phyloP scores from a whole-genome alignment of 306 rosid species.

The Medicago truncatula region DNA sequence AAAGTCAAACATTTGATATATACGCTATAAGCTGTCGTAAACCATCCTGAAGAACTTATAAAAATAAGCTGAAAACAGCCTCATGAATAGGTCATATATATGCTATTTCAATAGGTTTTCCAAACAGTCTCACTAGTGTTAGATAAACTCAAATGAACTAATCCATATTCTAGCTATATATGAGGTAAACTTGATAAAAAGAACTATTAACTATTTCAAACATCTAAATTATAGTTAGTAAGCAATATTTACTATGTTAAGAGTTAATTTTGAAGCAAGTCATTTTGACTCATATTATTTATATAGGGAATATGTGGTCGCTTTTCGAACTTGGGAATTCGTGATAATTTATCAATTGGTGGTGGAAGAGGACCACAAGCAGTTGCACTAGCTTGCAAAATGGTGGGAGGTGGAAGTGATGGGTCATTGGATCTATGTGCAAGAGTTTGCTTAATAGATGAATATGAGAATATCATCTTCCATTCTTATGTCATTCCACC shows the following conservation, averaged over 20 bases:
- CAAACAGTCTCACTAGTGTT: too few species aligned
- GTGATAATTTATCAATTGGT: slow-evolving; percentile 63
- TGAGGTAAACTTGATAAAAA: too few species aligned
- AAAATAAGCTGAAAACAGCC: neutral
- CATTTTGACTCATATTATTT: neutral
- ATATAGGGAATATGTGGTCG: slow-evolving; percentile 76
- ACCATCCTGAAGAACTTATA: neutral
- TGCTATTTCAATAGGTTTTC: neutral
- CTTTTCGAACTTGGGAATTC: slow-evolving; percentile 70
- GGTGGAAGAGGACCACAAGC: slow-evolving; percentile 63
- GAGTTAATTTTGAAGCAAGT: neutral
- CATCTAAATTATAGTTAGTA: too few species aligned
- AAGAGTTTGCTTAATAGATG: slow-evolving; percentile 84
- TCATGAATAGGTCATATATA: neutral
- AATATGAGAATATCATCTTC: slow-evolving; percentile 77
- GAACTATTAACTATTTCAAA: too few species aligned
- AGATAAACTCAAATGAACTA: too few species aligned
- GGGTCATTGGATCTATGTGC: slow-evolving; percentile 87
- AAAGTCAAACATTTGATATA: neutral
- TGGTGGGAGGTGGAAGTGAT: slow-evolving; percentile 96
- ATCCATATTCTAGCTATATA: too few species aligned
- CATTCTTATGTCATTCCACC: slow-evolving; percentile 82
- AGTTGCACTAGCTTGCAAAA: slow-evolving; percentile 90
- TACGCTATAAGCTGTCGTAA: neutral
- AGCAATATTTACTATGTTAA: neutral